Evolutionary conservation across 2,329 filamentous ascomycete genomes (phyloP).

Genomic region (Fusarium pilosicola): DNA sequence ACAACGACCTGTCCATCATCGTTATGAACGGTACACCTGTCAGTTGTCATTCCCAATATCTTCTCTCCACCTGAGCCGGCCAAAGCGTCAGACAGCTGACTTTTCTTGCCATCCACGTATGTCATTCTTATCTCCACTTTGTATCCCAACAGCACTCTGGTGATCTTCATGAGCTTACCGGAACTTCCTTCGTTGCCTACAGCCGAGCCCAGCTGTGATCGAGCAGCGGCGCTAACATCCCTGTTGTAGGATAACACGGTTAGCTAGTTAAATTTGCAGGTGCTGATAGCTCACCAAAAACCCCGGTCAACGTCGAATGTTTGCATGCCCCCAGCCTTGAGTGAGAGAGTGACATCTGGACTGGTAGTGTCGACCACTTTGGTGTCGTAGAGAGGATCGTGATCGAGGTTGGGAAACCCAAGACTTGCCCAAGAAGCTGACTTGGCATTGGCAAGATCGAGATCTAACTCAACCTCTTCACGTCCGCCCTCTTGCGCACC

Average conservation of each 20-base stretch:
- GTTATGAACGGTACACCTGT: not conserved
- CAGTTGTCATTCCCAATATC: not conserved
- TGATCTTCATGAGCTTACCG: not conserved
- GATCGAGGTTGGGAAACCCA: not conserved
- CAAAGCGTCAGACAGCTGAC: not conserved
- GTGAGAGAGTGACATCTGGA: not conserved
- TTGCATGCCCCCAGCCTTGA: not conserved
- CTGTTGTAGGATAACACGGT: fast-evolving
- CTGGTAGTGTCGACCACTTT: not conserved
- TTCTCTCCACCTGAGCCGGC: not conserved
- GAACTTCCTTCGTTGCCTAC: not conserved
- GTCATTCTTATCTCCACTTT: not conserved
- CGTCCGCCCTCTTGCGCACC: fast-evolving
- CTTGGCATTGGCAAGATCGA: not conserved
- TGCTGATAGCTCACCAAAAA: not conserved
- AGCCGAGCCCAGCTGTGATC: not conserved
- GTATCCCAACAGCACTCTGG: not conserved
- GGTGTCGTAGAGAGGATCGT: not conserved
- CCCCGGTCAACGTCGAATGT: not conserved
- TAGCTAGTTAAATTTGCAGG: not conserved
- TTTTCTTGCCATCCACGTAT: not conserved
- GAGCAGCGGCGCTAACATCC: not conserved
- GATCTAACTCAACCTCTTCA: not conserved
- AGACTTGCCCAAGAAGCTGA: not conserved
- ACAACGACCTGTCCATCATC: not conserved